A percentile compares a stretch with the other conserved stretches of the same genome.
phyloP scores from a whole-genome alignment of 805 yeast genomes.

The Metschnikowia lochheadii region DNA sequence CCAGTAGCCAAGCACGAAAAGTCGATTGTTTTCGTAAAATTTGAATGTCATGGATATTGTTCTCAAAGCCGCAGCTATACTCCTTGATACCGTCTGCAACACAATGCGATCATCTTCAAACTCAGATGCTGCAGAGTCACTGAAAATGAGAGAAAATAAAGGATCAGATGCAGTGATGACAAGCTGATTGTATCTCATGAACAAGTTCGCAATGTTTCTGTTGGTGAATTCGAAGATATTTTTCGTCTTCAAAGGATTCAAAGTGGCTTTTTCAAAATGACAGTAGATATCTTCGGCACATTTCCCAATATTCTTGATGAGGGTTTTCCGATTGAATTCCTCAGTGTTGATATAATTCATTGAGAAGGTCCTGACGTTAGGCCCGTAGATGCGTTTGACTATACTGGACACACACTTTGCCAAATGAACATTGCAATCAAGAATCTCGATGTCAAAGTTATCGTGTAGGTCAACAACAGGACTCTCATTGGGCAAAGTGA shows the following conservation, averaged over 20 bases:
- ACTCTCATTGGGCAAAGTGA: slow-evolving; percentile 38
- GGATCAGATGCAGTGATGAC: slow-evolving; percentile 32
- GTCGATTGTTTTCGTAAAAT: slow-evolving; percentile 24
- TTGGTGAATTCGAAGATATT: slow-evolving; percentile 21
- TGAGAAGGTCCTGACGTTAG: slow-evolving; percentile 36
- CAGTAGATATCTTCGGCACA: slow-evolving; percentile 27
- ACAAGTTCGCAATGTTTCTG: slow-evolving; percentile 32
- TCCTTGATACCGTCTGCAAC: slow-evolving; percentile 24
- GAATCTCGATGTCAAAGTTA: slow-evolving; percentile 25
- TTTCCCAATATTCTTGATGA: slow-evolving; percentile 28
- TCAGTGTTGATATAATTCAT: slow-evolving; percentile 39
- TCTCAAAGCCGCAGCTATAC: slow-evolving; percentile 27
- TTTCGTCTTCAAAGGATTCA: slow-evolving; percentile 20
- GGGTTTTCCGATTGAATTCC: slow-evolving; percentile 34
- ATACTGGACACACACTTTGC: slow-evolving; percentile 36
- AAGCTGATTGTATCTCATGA: slow-evolving; percentile 34
- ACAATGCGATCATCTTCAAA: slow-evolving; percentile 24
- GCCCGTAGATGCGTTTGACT: slow-evolving; percentile 35
- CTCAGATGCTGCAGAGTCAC: slow-evolving; percentile 17
- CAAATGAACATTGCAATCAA: slow-evolving; percentile 38
- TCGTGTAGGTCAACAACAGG: slow-evolving; percentile 23
- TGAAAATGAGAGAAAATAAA: slow-evolving; percentile 29
- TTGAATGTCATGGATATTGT: slow-evolving; percentile 29
- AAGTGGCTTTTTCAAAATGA: slow-evolving; percentile 30
- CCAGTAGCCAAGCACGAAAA: slow-evolving; percentile 37